Percentiles rank a stretch among this genome's conserved stretches.
phyloP scores from a whole-genome alignment of 345 rosid species.

The Adansonia digitata region DNA sequence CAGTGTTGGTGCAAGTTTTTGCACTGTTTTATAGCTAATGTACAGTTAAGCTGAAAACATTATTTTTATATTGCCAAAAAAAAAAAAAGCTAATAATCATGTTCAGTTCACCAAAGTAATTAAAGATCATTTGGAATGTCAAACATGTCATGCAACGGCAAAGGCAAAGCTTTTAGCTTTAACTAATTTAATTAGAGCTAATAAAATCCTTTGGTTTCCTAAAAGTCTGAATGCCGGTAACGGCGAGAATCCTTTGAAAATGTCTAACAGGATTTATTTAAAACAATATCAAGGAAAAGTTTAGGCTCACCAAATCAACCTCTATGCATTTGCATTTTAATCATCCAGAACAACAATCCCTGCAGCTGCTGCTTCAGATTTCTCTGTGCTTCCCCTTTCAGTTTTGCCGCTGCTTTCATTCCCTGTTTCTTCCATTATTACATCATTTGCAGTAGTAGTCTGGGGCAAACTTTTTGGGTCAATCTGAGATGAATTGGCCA shows the following conservation, averaged over 20 bases:
- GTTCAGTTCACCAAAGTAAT: neutral
- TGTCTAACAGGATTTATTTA: neutral
- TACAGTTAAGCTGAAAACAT: neutral
- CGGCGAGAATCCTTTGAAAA: neutral
- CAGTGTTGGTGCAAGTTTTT: neutral
- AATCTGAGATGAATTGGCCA: neutral
- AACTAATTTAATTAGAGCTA: neutral
- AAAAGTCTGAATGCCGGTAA: neutral
- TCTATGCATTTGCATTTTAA: neutral
- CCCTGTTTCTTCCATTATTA: constrained; percentile 17
- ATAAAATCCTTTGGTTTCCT: neutral
- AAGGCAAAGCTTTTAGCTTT: neutral
- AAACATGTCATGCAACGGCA: neutral
- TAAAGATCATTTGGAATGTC: neutral
- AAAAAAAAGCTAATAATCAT: too few species aligned
- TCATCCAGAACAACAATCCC: neutral
- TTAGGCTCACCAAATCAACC: neutral
- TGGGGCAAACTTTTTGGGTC: neutral
- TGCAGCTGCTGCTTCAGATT: neutral
- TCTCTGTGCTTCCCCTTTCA: neutral
- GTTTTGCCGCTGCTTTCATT: constrained; percentile 5
- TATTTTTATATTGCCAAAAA: too few species aligned
- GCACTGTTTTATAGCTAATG: neutral
- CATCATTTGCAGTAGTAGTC: neutral
- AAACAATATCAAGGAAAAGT: neutral